phyloP scores from a whole-genome alignment of 371 early-diverging fungal species.

The Funneliformis caledonium region DNA sequence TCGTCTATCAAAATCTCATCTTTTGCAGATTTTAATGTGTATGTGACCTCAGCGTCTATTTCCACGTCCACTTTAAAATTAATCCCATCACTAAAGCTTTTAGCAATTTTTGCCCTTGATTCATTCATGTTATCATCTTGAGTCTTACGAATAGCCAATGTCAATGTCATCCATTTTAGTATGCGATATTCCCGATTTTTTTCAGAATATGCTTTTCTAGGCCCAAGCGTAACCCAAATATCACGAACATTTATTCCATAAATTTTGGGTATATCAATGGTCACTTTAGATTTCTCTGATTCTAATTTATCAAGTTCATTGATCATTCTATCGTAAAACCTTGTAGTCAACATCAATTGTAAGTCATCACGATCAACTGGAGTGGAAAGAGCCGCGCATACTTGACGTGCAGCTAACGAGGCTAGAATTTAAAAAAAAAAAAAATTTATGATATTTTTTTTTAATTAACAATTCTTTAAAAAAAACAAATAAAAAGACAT shows the following conservation, averaged over 20 bases:
- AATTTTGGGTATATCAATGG: conserved; percentile 14
- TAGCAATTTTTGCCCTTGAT: background rate
- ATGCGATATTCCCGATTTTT: background rate
- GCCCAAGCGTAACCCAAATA: conserved; percentile 24
- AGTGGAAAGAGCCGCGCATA: conserved; percentile 21
- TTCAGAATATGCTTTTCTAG: background rate
- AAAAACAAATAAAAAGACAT: background rate
- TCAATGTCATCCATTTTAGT: conserved; percentile 32
- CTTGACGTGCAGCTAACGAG: conserved; percentile 6
- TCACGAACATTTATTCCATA: conserved; percentile 23
- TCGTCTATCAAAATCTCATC: conserved; percentile 14
- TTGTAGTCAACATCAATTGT: conserved; percentile 17
- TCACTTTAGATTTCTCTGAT: conserved; percentile 17
- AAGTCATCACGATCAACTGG: conserved; percentile 1
- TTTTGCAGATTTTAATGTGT: conserved; percentile 16
- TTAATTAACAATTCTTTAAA: background rate
- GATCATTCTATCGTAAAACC: conserved; percentile 20
- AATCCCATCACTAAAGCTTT: background rate
- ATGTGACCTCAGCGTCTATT: conserved; percentile 28
- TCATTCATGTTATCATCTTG: background rate
- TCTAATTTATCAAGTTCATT: conserved; percentile 32
- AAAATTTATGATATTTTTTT: background rate
- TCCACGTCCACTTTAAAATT: conserved; percentile 31
- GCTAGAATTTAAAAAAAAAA: background rate
- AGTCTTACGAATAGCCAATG: background rate